Conservation (phyloP, 1,284 basidiomycete genomes). For the Ceratobasidium theobromae region DNA sequence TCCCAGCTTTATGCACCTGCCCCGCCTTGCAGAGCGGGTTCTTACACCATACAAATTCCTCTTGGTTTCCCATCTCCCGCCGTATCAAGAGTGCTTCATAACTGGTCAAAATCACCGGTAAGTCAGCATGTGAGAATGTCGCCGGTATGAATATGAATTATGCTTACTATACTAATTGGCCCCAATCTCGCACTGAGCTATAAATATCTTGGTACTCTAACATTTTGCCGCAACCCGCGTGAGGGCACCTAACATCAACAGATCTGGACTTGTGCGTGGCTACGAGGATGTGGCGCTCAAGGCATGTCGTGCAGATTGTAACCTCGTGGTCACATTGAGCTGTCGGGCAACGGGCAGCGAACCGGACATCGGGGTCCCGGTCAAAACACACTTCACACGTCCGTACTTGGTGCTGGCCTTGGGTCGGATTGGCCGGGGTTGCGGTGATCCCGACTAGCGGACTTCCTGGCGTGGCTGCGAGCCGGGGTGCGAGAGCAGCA, state of each 20-base stretch:
- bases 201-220: conserved; percentile 17
- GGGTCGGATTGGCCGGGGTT: background rate
- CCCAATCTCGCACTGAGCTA: conserved; percentile 12
- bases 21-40: background rate
- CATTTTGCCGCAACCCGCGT: conserved; percentile 2
- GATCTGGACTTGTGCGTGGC: background rate
- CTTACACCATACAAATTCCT: conserved; percentile 12
- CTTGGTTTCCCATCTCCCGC: background rate
- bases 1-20: background rate
- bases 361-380: background rate
- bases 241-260: conserved; percentile 10
- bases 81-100: conserved; percentile 1
- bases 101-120: background rate
- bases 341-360: conserved; percentile 11
- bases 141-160: background rate
- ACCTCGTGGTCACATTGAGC: background rate
- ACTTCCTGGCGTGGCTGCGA: background rate
- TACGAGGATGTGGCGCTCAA: conserved; percentile 6
- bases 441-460: background rate
- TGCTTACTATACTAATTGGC: background rate
- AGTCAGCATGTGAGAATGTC: background rate
- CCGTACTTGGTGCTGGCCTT: background rate
- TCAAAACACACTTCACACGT: conserved; percentile 24
- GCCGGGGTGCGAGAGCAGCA: background rate
- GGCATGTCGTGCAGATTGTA: background rate